These are phyloP conservation scores for Auxenochlorella pyrenoidosa DNA, from an alignment of 139 green algal genomes.

Conservation along the genomic window DNA sequence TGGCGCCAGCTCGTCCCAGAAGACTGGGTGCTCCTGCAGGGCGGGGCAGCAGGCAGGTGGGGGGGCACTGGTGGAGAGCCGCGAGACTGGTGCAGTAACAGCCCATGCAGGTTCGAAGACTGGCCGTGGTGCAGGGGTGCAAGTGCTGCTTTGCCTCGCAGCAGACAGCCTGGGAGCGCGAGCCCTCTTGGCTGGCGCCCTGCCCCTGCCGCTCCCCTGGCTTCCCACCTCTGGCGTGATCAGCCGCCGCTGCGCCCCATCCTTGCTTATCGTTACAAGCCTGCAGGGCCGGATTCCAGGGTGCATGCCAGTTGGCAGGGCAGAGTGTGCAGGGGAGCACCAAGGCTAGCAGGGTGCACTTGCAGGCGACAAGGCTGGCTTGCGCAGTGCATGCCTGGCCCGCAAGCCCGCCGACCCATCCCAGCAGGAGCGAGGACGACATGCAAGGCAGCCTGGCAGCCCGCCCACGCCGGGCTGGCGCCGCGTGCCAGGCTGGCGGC, in stretches of 20 bases:
- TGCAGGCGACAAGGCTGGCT: too few species aligned
- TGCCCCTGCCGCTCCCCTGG: not conserved
- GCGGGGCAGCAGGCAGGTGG: too few species aligned
- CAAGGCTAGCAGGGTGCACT: too few species aligned
- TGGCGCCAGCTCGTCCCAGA: conserved; percentile 52
- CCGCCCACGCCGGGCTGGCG: too few species aligned
- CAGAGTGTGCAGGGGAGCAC: too few species aligned
- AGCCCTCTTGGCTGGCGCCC: not conserved
- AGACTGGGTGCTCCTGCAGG: conserved; percentile 29
- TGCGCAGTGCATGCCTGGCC: too few species aligned
- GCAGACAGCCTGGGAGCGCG: not conserved
- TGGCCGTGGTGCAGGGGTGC: not conserved
- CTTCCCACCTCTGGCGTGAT: conserved; percentile 38
- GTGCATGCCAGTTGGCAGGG: too few species aligned
- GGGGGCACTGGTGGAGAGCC: not conserved
- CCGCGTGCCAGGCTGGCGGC: not conserved
- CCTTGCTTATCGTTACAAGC: conserved; percentile 75
- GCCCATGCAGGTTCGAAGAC: not conserved
- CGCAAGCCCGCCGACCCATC: too few species aligned
- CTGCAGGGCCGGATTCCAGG: not conserved
- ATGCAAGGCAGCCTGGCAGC: too few species aligned
- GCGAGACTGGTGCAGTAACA: conserved; percentile 24
- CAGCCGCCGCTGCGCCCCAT: conserved; percentile 59
- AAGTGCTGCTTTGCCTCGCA: not conserved
- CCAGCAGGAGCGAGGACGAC: too few species aligned